phyloP scores from a whole-genome alignment of 2,329 filamentous ascomycete species.

The Fusarium sp. region DNA sequence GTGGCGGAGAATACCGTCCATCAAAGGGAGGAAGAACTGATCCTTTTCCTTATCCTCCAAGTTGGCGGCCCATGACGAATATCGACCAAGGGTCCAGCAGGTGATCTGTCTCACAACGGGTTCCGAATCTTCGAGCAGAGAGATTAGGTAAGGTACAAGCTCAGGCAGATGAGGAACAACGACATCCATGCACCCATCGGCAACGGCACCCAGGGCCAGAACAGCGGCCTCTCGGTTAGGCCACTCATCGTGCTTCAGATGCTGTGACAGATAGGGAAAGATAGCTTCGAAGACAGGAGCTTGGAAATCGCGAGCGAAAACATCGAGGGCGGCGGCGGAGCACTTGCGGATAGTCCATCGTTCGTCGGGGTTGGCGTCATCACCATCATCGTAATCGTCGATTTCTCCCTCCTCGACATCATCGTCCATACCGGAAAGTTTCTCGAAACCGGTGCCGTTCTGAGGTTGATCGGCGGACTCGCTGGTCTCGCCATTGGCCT shows the following conservation, averaged over 20 bases:
- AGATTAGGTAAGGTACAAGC: conserved; percentile 89
- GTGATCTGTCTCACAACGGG: conserved; percentile 96
- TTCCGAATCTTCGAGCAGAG: conserved; percentile 84
- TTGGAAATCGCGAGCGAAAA: conserved; percentile 92
- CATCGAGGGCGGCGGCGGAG: conserved; percentile 93
- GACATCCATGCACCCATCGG: conserved; percentile 91
- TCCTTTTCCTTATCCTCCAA: conserved; percentile 77
- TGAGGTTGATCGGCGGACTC: conserved; percentile 65
- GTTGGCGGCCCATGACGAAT: conserved; percentile 90
- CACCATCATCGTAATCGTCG: conserved; percentile 78
- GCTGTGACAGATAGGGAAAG: conserved; percentile 90
- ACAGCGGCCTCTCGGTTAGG: conserved; percentile 93
- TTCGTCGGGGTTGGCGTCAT: conserved; percentile 87
- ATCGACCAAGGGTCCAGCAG: conserved; percentile 95
- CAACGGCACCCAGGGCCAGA: conserved; percentile 91
- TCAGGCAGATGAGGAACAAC: conserved; percentile 92
- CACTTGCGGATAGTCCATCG: conserved; percentile 97
- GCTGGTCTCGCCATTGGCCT: conserved; percentile 66
- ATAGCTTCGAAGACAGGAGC: conserved; percentile 91
- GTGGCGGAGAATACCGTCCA: conserved; percentile 93
- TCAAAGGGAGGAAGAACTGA: conserved; percentile 91
- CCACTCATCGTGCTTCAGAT: conserved; percentile 91
- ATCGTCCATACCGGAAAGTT: conserved; percentile 73
- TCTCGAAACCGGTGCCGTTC: conserved; percentile 68
- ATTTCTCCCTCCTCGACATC: conserved; percentile 91